Percentiles rank a stretch among this genome's conserved stretches.
These are phyloP conservation scores for Leccinum fibrillosum DNA, from an alignment of 768 basidiomycete species.

Conservation along the genomic window DNA sequence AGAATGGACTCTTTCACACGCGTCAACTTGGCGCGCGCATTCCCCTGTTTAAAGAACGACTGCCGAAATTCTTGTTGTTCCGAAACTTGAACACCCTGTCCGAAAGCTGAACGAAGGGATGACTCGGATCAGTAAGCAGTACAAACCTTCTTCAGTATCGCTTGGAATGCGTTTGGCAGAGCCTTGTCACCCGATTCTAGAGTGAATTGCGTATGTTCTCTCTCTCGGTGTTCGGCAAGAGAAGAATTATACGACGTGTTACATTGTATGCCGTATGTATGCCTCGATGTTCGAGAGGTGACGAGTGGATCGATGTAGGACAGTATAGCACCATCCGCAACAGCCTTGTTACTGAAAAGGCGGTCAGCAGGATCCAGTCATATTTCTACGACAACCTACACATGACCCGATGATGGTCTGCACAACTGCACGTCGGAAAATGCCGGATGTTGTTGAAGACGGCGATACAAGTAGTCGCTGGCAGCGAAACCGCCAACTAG, in stretches of 20 bases:
- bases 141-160: slow-evolving; percentile 34
- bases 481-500: slow-evolving; percentile 53
- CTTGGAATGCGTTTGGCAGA: slow-evolving; percentile 34
- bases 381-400: slow-evolving; percentile 28
- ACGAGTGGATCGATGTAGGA: slow-evolving; percentile 46
- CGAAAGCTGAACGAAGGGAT: neutral
- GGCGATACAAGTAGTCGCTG: slow-evolving; percentile 42
- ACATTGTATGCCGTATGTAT: slow-evolving; percentile 38
- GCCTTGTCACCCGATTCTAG: slow-evolving; percentile 24
- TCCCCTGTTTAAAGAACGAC: neutral
- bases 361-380: neutral
- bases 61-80: slow-evolving; percentile 21
- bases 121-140: rapidly evolving
- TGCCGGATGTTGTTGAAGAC: slow-evolving; percentile 36
- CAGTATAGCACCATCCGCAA: slow-evolving; percentile 46
- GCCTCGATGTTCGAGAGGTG: slow-evolving; percentile 38
- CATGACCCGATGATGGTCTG: slow-evolving; percentile 43
- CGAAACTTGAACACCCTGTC: slow-evolving; percentile 14
- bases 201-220: slow-evolving; percentile 22
- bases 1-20: neutral
- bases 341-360: slow-evolving; percentile 39
- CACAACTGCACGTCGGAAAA: slow-evolving; percentile 38
- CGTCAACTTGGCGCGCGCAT: neutral
- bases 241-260: slow-evolving; percentile 22
- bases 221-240: slow-evolving; percentile 35